A percentile compares a stretch with the other conserved stretches of the same genome.
These are phyloP conservation scores for Mucor racemosus DNA, from an alignment of 371 early-diverging fungal species.

Conservation along the genomic window DNA sequence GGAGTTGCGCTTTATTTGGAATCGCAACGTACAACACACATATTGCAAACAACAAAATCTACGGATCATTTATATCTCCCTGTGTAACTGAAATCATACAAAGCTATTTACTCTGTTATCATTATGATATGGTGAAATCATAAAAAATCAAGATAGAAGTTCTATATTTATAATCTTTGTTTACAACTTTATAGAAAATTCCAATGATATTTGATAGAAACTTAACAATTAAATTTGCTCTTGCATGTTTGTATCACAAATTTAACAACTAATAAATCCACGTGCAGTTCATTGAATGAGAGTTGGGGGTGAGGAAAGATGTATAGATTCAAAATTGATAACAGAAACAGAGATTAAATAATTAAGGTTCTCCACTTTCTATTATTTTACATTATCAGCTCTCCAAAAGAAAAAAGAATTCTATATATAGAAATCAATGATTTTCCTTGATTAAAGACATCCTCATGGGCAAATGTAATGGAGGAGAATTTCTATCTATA, in stretches of 20 bases:
- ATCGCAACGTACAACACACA: background rate
- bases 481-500: background rate
- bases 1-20: background rate
- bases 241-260: background rate
- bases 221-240: background rate
- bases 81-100: background rate
- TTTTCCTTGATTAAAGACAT: background rate
- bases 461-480: background rate
- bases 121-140: constrained; percentile 1
- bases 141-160: background rate
- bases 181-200: background rate
- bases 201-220: background rate
- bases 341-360: background rate
- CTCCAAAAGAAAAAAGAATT: background rate
- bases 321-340: background rate
- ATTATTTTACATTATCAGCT: background rate
- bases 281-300: background rate
- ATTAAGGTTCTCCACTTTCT: background rate
- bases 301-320: background rate
- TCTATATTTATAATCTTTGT: background rate
- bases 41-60: background rate
- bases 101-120: background rate
- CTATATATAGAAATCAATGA: background rate
- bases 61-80: constrained; percentile 2
- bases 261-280: background rate